Base-by-base conservation (phyloP, 352 stramenopile species). In the Vaucheria bursata region DNA sequence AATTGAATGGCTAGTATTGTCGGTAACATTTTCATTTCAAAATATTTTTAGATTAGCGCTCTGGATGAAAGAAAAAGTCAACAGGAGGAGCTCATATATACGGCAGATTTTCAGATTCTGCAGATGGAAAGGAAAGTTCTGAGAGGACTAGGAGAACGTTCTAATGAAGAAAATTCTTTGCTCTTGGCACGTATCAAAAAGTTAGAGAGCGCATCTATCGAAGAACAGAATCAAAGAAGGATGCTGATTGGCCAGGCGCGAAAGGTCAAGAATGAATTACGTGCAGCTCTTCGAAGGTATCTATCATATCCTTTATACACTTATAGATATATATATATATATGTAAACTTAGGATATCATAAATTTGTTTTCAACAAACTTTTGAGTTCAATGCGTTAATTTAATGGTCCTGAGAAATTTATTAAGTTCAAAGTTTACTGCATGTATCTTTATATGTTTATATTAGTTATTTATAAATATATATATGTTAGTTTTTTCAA, bases 51-150 rank as follows among this genome's bases (percentile, higher is more conserved):
- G n/a, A n/a, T n/a, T n/a, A n/a, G 25, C 45, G 74, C 90, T n/a
- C 87, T 97, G 0, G 94, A 97, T 68, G 85, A 88, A 33, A 91
- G 96, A 65, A 85, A 88, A 36, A 84, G 93, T 35, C 87, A 90
- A 0, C 94, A 98, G 80, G 89, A 96, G 75, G 93, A 97, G 85
- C 86, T 97, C 3, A 86, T 97, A 69, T 97, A 97, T 84, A 96
- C 95, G 81, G 92, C 92, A 65, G 94, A 97, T 85, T 97, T 97
- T 84, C 91, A 97, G 86, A 97, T 97, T 76, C 92, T 97, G 45
- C 90, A 95, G 83, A 94, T 96, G 89, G 91, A 96, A 85, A 88
- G 91, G 39, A 94, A 94, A 78, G 90, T 96, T 7, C 89, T 92
- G 33, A 89, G 92, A 37, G 93, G 91, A 65, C 93, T 92, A 39